Conservation (phyloP, 1,284 basidiomycete species). For the Grifola frondosa region DNA sequence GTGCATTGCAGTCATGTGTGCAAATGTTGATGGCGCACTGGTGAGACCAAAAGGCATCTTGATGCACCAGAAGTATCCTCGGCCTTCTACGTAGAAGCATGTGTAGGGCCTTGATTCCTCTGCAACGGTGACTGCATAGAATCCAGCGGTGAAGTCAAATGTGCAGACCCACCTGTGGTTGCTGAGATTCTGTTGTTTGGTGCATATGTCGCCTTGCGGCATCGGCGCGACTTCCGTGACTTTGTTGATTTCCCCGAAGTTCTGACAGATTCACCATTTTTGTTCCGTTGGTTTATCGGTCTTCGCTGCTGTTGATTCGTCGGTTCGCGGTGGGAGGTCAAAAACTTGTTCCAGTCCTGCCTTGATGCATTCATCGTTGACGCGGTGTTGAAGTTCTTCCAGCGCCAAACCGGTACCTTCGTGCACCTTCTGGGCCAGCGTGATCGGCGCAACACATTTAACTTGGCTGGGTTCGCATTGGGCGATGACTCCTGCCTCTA, state of each 20-base stretch:
- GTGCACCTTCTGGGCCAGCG: constrained; percentile 33
- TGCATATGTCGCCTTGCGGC: constrained; percentile 35
- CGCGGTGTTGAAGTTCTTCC: constrained; percentile 27
- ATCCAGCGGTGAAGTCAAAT: constrained; percentile 38
- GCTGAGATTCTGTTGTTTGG: constrained; percentile 33
- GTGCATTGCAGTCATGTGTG: constrained; percentile 29
- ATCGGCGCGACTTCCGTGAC: constrained; percentile 35
- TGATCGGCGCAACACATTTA: constrained; percentile 30
- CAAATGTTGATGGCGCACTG: constrained; percentile 40
- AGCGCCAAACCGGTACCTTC: constrained; percentile 26
- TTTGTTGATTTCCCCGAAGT: constrained; percentile 36
- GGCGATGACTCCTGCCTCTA: constrained; percentile 32
- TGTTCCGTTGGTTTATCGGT: constrained; percentile 1
- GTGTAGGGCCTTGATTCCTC: constrained; percentile 33
- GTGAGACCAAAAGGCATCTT: constrained; percentile 44
- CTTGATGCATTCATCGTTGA: constrained; percentile 32
- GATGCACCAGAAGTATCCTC: constrained; percentile 37
- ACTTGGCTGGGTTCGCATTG: constrained; percentile 25
- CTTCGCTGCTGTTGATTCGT: neutral
- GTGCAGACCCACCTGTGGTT: constrained; percentile 32
- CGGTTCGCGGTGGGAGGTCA: constrained; percentile 16
- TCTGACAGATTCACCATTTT: constrained; percentile 38
- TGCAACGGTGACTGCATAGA: constrained; percentile 34
- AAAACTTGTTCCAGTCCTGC: constrained; percentile 18
- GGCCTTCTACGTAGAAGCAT: constrained; percentile 39